Evolutionary conservation across 2,329 filamentous ascomycete genomes (phyloP).

Genomic region (Fusarium oligoseptatum): DNA sequence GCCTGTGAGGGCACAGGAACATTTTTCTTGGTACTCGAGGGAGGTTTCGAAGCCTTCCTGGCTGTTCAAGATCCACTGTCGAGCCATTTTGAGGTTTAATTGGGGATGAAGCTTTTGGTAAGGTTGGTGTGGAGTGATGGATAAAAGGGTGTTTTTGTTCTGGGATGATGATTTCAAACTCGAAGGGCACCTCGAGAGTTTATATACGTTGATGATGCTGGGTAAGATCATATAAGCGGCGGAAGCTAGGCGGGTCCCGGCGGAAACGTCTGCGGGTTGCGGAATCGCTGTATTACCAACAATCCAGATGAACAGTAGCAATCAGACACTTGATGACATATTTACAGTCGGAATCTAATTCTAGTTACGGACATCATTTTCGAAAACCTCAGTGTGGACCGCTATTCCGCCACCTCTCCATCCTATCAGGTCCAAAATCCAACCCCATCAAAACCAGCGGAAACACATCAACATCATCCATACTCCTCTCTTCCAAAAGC

Average conservation of each 20-base stretch:
- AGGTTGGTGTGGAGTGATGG: background rate
- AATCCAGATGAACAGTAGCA: background rate
- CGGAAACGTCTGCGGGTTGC: background rate
- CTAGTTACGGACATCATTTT: background rate
- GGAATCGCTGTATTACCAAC: background rate
- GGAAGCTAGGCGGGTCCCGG: background rate
- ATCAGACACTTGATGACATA: background rate
- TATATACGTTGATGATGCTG: background rate
- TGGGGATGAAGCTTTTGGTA: background rate
- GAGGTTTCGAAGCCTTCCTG: constrained; percentile 53
- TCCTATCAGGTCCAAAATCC: constrained; percentile 23
- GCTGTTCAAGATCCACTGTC: constrained; percentile 43
- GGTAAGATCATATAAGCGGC: background rate
- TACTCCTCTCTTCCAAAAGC: background rate
- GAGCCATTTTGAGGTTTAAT: constrained; percentile 38
- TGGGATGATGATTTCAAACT: background rate
- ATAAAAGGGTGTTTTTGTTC: background rate
- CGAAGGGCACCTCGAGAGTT: background rate
- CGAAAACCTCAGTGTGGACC: background rate
- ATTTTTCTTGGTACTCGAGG: constrained; percentile 49
- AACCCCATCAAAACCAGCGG: constrained; percentile 27
- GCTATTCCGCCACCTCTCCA: constrained; percentile 19
- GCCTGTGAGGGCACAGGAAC: constrained; percentile 16
- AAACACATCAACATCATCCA: constrained; percentile 20
- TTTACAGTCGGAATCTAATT: background rate